phyloP scores from a whole-genome alignment of 345 rosid genomes.

The Fremontodendron californicum region DNA sequence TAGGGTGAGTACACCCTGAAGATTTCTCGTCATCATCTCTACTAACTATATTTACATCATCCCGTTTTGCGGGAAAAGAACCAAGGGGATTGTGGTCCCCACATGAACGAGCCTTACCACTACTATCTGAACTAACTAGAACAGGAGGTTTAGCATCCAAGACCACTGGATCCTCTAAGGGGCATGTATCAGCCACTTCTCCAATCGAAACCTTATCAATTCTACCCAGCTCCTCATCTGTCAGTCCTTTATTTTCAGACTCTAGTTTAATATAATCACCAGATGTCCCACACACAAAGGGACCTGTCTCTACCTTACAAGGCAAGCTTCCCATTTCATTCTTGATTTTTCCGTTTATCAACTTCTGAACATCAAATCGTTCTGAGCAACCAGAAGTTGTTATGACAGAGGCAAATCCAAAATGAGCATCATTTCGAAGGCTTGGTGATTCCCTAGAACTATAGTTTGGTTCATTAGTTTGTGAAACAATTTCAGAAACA shows the following conservation, averaged over 20 bases:
- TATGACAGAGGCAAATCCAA: constrained; percentile 41
- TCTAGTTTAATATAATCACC: constrained; percentile 42
- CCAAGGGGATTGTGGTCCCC: constrained; percentile 31
- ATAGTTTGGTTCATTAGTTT: constrained; percentile 32
- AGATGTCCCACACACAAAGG: constrained; percentile 26
- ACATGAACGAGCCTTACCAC: constrained; percentile 31
- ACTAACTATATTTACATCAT: constrained; percentile 62
- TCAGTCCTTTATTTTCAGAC: constrained; percentile 29
- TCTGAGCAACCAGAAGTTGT: constrained; percentile 47
- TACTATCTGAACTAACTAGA: constrained; percentile 50
- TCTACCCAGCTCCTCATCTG: constrained; percentile 29
- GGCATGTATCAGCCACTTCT: constrained; percentile 29
- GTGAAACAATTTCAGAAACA: constrained; percentile 51
- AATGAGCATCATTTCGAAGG: constrained; percentile 32
- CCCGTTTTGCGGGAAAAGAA: constrained; percentile 39
- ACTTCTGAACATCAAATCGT: constrained; percentile 35
- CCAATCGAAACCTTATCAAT: constrained; percentile 24
- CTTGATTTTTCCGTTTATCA: constrained; percentile 36
- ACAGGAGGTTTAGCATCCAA: constrained; percentile 58
- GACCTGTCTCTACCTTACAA: constrained; percentile 34
- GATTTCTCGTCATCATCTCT: constrained; percentile 90
- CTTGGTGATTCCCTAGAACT: constrained; percentile 33
- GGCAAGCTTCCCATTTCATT: constrained; percentile 38
- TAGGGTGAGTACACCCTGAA: constrained; percentile 64
- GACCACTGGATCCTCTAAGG: constrained; percentile 41